Evolutionary conservation across 1,284 basidiomycete species (phyloP), one percentile per base, ranked within the genome.

Genomic region (Trametes sp.): DNA sequence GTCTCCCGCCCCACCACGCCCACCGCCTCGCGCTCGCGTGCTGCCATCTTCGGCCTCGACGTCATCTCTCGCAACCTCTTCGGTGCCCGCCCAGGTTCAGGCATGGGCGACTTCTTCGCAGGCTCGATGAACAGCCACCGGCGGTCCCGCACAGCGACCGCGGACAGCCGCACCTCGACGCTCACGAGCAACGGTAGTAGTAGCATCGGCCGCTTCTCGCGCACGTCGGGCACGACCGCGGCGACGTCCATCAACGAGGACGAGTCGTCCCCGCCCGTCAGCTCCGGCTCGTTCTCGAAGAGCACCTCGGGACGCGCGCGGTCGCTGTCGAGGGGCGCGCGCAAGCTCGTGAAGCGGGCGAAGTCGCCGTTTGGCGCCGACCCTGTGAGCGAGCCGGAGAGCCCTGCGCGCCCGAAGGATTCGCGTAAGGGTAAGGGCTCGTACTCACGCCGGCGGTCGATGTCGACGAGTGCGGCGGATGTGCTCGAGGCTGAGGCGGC

Each of bases 1-100:
- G 87, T 85, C 63, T 96, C 94, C 28, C 76, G 84, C 21, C 94
- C 94, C 10, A 85, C 88, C 0, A 96, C 94, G 0, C 94, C 94
- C 1, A 92, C 91, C 0, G 84, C 86, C 9, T 75, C 81, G 16
- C 88, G 90, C 49, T 89, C 92, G 4, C 87, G 90, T 64, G 90
- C 88, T 1, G 87, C 90, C 16, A 92, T 94, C 61, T 93, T 96
- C 71, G 88, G 91, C 31, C 81, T 96, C 51, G 94, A 96, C 71
- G 89, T 87, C 16, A 89, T 96, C 69, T 94, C 93, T 23, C 83
- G 90, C 54, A 91, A 90, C 72, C 80, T 94, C 29, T 92, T 93
- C 75, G 86, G 83, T 66, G 73, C 84, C 4, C 83, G 86, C 9
- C 83, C 88, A 44, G 86, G 83, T 14, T 84, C 83, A 4, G 78